Conservation (phyloP, 169 alveolate genomes). For the Cyclospora cayetanensis region DNA sequence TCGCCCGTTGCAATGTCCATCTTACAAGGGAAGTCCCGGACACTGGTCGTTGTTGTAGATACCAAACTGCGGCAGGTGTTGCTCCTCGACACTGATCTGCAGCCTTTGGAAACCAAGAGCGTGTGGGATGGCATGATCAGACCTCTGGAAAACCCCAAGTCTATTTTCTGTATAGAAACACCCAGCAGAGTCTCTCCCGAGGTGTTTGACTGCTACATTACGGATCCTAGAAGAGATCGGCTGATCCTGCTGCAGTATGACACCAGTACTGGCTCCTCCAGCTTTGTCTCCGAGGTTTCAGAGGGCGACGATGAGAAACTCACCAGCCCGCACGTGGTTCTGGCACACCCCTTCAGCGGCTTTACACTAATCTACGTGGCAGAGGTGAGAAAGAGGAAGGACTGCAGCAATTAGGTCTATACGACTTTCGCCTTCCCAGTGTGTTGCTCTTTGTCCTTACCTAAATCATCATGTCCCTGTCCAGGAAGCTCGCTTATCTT, state of each 20-base stretch:
- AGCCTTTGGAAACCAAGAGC: not conserved
- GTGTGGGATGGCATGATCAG: not conserved
- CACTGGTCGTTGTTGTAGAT: slow-evolving; percentile 8
- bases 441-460: too few relatives aligned
- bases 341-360: slow-evolving; percentile 36
- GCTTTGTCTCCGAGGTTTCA: not conserved
- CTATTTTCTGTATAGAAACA: not conserved
- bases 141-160: slow-evolving; percentile 20
- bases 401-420: too few relatives aligned
- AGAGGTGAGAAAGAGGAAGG: slow-evolving; percentile 16
- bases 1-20: not conserved
- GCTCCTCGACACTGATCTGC: not conserved
- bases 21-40: not conserved
- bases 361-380: slow-evolving; percentile 59
- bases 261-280: not conserved
- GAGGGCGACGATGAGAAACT: not conserved
- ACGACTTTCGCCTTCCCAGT: too few relatives aligned
- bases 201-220: slow-evolving; percentile 24
- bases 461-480: too few relatives aligned
- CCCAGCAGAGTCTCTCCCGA: not conserved
- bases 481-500: too few relatives aligned
- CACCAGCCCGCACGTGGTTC: not conserved
- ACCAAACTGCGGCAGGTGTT: not conserved
- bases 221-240: not conserved
- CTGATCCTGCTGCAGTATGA: not conserved